Evolutionary conservation across 2,329 filamentous ascomycete genomes (phyloP).

Genomic region (Talaromyces funiculosus): DNA sequence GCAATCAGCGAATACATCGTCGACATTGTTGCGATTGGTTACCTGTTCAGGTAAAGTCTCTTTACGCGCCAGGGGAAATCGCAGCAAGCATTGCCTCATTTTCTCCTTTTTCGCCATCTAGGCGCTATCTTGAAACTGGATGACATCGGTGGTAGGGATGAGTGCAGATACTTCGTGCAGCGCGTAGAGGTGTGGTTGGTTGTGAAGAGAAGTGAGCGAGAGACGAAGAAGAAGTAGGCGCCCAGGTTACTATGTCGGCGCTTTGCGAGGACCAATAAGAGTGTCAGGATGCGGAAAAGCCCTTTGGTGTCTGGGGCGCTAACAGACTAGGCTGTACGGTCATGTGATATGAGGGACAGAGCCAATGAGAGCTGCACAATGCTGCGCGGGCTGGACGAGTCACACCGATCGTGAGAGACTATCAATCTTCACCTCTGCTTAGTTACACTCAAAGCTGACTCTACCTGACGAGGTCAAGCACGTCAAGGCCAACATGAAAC

Average conservation of each 20-base stretch:
- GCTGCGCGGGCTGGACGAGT: too few species aligned
- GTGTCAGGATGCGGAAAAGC: background rate
- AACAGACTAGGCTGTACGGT: background rate
- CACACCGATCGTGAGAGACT: too few species aligned
- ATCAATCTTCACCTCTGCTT: background rate
- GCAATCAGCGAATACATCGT: background rate
- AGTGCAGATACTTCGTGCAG: background rate
- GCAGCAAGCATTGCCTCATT: background rate
- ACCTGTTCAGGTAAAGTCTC: background rate
- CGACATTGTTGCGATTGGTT: constrained; percentile 7
- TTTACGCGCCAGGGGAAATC: constrained; percentile 12
- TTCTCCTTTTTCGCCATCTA: background rate
- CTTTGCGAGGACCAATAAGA: constrained; percentile 6
- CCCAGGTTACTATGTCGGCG: background rate
- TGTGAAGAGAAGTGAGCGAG: background rate
- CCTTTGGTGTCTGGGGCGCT: background rate
- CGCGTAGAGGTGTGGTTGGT: constrained; percentile 10
- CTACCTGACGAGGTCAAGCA: background rate
- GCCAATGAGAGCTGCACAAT: background rate
- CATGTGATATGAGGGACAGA: background rate
- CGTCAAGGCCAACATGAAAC: background rate
- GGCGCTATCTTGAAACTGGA: constrained; percentile 12
- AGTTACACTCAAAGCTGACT: background rate
- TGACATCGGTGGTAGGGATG: constrained; percentile 3
- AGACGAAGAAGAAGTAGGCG: constrained; percentile 4